phyloP scores from a whole-genome alignment of 352 stramenopile genomes.

The Pythium aphanidermatum region DNA sequence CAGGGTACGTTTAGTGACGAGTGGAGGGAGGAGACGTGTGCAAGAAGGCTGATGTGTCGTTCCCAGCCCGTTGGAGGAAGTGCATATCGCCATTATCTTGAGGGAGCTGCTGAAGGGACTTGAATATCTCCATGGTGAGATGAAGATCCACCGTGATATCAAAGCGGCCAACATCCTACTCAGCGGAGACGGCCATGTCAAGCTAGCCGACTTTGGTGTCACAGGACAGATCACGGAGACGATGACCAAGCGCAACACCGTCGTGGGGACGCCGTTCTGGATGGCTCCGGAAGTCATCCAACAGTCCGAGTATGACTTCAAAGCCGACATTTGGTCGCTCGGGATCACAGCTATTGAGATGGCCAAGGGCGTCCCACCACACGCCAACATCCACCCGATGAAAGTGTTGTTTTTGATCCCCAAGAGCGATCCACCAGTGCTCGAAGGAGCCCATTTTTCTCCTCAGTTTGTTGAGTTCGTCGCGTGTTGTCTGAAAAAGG shows the following conservation, averaged over 20 bases:
- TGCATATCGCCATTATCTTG: conserved; percentile 80
- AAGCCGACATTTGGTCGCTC: conserved; percentile 98
- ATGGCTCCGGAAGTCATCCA: conserved; percentile 92
- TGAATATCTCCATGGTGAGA: conserved; percentile 76
- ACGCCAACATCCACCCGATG: conserved; percentile 95
- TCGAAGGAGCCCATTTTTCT: conserved; percentile 81
- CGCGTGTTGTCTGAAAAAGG: conserved; percentile 81
- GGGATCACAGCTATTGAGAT: conserved; percentile 99
- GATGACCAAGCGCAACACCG: conserved; percentile 96
- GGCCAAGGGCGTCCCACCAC: conserved; percentile 94
- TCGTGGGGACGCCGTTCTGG: conserved; percentile 98
- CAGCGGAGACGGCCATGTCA: conserved; percentile 72
- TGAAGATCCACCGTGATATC: conserved; percentile 83
- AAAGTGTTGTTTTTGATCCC: conserved; percentile 99
- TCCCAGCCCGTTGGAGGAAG: conserved; percentile 59
- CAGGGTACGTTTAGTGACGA: conserved; percentile 34
- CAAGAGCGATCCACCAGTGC: conserved; percentile 84
- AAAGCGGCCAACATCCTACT: conserved; percentile 82
- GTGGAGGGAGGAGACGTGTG: no score
- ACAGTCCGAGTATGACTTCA: conserved; percentile 92
- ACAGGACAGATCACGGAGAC: conserved; percentile 95
- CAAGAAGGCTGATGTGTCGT: no score
- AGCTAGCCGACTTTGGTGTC: conserved; percentile 84
- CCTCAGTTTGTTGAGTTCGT: conserved; percentile 87
- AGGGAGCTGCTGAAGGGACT: conserved; percentile 72